Base-by-base conservation (phyloP, 2,329 filamentous ascomycete species). In the Arthrobotrys musiformis region DNA sequence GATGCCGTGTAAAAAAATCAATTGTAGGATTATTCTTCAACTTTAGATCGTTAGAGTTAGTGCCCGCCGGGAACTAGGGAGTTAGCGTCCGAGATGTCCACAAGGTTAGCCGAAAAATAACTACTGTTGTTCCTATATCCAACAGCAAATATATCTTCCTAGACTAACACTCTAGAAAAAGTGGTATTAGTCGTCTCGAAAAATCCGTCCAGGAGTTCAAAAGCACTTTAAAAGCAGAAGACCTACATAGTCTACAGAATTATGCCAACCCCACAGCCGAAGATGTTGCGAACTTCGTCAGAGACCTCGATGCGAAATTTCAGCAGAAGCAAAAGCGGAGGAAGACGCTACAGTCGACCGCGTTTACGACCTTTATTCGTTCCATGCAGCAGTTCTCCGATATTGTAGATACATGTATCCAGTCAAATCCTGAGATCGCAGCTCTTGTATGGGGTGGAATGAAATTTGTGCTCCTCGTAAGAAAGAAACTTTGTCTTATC, bases 361-460 rank as follows among this genome's bases (percentile, higher is more conserved):
- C 48, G 13, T 78, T 78, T 30, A 75, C 79, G 44, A 78, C 79
- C 0, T 74, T 85, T 11, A 79, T 86, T 8, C 79, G 80, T 24
- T 84, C 83, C 9, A 80, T 84, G 2, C 82, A 83, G 15, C 80
- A 82, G 0, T 86, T 85, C 58, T 83, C 82, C 2, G 42, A 79
- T 5, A 64, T 85, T 7, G 67, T 85, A 8, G 82, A 83, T n/a
- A 84, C 82, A 0, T 84, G 82, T 15, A 82, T 83, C 4, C 84
- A 83, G 0, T 82, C 84, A 0, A 78, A 84, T 70, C 83, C 82
- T 1, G 79, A 81, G 30, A 83, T 84, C 30, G 83, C 85, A 8
- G 83, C 83, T 2, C 80, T 85, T 3, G 81, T 86, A 22, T 86
- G 84, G 85, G 85, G 85, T 2, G 84, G 83, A 42, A 79, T 85